phyloP scores from a whole-genome alignment of 495 filamentous ascomycete species.

The Neurospora cerealis region DNA sequence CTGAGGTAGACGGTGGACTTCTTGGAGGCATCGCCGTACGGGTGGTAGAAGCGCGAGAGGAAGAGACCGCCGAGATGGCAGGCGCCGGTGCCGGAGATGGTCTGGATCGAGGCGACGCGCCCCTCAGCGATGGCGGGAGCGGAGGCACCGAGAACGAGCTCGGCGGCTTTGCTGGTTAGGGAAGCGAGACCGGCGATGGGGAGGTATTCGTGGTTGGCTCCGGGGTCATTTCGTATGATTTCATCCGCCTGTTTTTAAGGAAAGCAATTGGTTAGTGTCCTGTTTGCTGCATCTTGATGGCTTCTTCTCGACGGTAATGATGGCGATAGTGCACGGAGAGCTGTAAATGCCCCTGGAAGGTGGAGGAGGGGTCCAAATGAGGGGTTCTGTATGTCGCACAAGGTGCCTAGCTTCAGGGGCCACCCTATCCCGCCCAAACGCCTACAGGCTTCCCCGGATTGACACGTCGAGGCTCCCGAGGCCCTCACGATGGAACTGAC shows the following conservation, averaged over 20 bases:
- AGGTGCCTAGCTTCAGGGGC: slow-evolving; percentile 21
- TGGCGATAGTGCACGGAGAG: slow-evolving; percentile 2
- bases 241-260: slow-evolving; percentile 64
- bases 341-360: slow-evolving; percentile 1
- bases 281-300: background rate
- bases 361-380: background rate
- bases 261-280: slow-evolving; percentile 11
- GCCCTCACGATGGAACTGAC: background rate
- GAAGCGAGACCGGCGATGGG: slow-evolving; percentile 82
- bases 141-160: slow-evolving; percentile 71
- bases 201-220: slow-evolving; percentile 95
- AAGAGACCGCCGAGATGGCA: slow-evolving; percentile 84
- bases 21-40: slow-evolving; percentile 38
- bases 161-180: slow-evolving; percentile 81
- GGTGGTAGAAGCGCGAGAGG: slow-evolving; percentile 65
- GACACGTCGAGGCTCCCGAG: background rate
- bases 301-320: background rate
- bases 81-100: slow-evolving; percentile 87
- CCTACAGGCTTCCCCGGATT: background rate
- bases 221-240: slow-evolving; percentile 73
- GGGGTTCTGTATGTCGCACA: slow-evolving; percentile 1
- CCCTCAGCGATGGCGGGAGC: slow-evolving; percentile 78
- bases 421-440: slow-evolving; percentile 7
- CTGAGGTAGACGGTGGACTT: slow-evolving; percentile 76
- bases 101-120: slow-evolving; percentile 63